Base-by-base conservation (phyloP, 768 basidiomycete species). In the Amanita molliuscula region DNA sequence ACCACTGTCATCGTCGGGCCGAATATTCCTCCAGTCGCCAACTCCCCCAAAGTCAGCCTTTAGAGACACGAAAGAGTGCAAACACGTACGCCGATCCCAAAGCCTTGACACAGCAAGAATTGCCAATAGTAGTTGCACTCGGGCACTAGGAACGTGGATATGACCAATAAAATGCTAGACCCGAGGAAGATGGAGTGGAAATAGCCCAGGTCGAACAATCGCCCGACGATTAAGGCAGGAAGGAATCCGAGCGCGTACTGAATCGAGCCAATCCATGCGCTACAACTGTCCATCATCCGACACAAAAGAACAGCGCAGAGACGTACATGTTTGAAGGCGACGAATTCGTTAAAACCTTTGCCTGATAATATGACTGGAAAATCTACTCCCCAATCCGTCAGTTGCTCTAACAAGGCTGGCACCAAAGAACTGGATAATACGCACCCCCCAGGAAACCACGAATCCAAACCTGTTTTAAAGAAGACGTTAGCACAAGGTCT, bases 41-140 rank as follows among this genome's bases (percentile, higher is more conserved):
- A 49, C 74, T 75, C 15, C 25, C n/a, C n/a, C n/a, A n/a, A 5
- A 9, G n/a, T 35, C 3, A 47, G 20, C 21, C 4, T 21, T 20
- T 10, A n/a, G 13, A 6, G 4, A 8, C 4, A 18, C 25, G 28
- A 38, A 21, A 13, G 13, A 36, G 36, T 47, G 29, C 46, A 47
- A 37, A 20, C 15, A 55, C 81, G 52, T 51, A 84, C 78, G 18
- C 87, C n/a, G n/a, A n/a, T n/a, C n/a, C n/a, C n/a, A n/a, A n/a
- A n/a, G n/a, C n/a, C n/a, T n/a, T n/a, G n/a, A 53, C 77, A 85
- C 1, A 89, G 70, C 20, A 89, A 58, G 55, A 88, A 83, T 4
- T 89, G 84, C 87, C 87, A 89, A 57, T 81, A 89, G 50, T 72
- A 51, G 9, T 67, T 82, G 58, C 88, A 89, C 66, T 88, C 69